Percentiles rank a stretch among this genome's conserved stretches.
phyloP scores from a whole-genome alignment of 768 basidiomycete genomes.

The Rhodotorula taiwanensis region DNA sequence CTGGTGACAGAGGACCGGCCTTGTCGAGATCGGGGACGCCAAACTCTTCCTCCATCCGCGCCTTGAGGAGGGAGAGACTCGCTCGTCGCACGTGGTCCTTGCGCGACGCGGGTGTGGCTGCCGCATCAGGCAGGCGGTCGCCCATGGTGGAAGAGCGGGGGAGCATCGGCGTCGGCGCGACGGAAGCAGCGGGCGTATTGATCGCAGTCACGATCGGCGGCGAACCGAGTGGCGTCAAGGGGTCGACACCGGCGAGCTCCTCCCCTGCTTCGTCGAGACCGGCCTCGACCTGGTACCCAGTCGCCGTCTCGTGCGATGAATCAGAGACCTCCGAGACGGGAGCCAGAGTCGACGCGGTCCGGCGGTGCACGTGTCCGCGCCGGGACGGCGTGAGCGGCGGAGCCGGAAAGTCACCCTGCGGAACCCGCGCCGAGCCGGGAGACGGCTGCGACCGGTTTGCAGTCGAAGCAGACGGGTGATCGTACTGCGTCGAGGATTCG shows the following conservation, averaged over 20 bases:
- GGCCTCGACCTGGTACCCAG: no score
- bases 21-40: conserved; percentile 4
- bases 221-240: background rate
- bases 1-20: background rate
- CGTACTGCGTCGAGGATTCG: no score
- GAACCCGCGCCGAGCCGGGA: no score
- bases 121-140: background rate
- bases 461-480: no score
- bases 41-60: conserved; percentile 73
- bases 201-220: conserved; percentile 4
- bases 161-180: background rate
- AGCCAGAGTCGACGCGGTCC: background rate
- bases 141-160: background rate
- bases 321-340: conserved; percentile 8
- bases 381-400: background rate
- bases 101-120: background rate
- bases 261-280: no score
- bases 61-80: conserved; percentile 59
- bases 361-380: conserved; percentile 12
- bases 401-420: no score
- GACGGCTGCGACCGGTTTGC: no score
- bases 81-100: conserved; percentile 20
- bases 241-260: no score
- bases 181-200: background rate
- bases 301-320: background rate